Evolutionary conservation across 2,329 filamentous ascomycete genomes (phyloP), one percentile per base, ranked within the genome.

Genomic region (Hypoxylon sp.): DNA sequence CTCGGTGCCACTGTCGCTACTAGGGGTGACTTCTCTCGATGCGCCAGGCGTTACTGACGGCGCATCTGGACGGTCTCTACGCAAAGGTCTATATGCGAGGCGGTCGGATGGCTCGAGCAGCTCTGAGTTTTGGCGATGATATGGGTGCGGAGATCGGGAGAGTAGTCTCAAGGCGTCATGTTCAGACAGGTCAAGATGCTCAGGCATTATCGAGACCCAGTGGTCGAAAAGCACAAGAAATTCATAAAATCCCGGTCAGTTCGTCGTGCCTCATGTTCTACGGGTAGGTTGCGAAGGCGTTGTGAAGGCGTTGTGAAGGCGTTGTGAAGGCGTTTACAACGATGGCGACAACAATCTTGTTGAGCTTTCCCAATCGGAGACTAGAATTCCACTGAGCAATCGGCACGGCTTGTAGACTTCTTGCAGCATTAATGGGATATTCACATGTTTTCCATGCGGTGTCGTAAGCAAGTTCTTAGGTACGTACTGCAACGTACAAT

Each of bases 1-100:
- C 78, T 98, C 95, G 17, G 94, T 97, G 23, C 95, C 95, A 78
- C 94, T 97, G 73, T 97, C 94, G 78, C 93, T 97, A 10, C 87
- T 88, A 1, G 89, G 86, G 1, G 86, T 84, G 3, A 87, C 88
- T 56, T 87, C 85, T 69, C 83, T 85, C 63, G 81, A 78, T 68
- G 82, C 61, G 65, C 5, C 61, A 67, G 50, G 62, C 45, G 59
- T 36, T 14, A 57, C 58, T 43, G 64, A 45, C 74, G 53, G 25
- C 73, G 72, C 11, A 74, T 73, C 50, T 58, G 64, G 53, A 72
- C 59, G 41, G 13, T 62, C 28, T 32, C 21, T 45, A 23, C 30
- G 34, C 1, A 48, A 71, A 17, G 71, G 66, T 13, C 62, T 66
- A 19, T 70, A 74, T 60, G 68, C 67, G 65, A 78, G 77, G 65